Conservation (phyloP, 2,329 filamentous ascomycete species). For the Pleomassaria siparia region DNA sequence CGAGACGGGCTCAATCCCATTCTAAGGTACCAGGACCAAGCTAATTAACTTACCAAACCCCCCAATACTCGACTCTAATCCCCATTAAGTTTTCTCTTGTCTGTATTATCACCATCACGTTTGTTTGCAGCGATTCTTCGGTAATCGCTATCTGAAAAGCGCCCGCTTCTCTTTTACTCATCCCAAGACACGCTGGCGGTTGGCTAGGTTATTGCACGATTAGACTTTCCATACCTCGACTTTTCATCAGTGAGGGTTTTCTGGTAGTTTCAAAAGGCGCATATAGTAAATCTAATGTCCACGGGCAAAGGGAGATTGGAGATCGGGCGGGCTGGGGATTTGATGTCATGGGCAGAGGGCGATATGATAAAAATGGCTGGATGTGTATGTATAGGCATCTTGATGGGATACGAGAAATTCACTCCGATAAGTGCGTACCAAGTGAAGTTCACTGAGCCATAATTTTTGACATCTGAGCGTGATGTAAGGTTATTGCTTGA, state of each 20-base stretch:
- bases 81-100: conserved; percentile 41
- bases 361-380: conserved; percentile 12
- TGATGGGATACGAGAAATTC: conserved; percentile 23
- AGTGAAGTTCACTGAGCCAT: background rate
- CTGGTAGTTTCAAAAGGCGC: conserved; percentile 7
- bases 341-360: background rate
- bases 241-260: background rate
- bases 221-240: conserved; percentile 18
- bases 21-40: conserved; percentile 33
- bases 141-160: conserved; percentile 26
- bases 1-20: conserved; percentile 41
- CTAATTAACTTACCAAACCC: conserved; percentile 10
- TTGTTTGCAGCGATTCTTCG: conserved; percentile 27
- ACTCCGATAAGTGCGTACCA: conserved; percentile 16
- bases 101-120: conserved; percentile 43
- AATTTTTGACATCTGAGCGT: background rate
- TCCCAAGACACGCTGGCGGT: conserved; percentile 28
- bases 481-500: no score
- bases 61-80: conserved; percentile 36
- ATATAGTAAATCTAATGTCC: conserved; percentile 10
- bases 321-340: background rate
- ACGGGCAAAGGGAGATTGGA: conserved; percentile 9
- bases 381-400: conserved; percentile 38
- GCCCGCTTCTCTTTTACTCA: conserved; percentile 17
- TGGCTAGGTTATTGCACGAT: conserved; percentile 30